These are phyloP conservation scores for Corniculantispora saksenae DNA, from an alignment of 2,329 filamentous ascomycete species.

Conservation along the genomic window DNA sequence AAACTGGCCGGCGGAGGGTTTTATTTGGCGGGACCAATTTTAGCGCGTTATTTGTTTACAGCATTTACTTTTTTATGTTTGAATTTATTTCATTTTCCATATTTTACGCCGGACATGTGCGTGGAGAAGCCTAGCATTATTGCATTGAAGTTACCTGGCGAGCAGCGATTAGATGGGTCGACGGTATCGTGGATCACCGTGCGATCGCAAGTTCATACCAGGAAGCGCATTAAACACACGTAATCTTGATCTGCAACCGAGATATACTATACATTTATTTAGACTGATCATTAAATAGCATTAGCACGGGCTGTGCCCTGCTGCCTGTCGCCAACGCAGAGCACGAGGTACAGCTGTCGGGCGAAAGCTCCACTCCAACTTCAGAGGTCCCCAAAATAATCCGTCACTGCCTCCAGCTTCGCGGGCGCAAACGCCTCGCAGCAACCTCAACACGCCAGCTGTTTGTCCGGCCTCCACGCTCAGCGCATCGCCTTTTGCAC, in stretches of 20 bases:
- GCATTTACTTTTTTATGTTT: background rate
- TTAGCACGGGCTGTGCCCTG: background rate
- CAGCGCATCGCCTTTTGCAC: background rate
- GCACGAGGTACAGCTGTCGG: background rate
- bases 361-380: constrained; percentile 6
- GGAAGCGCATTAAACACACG: too few relatives aligned
- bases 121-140: too few relatives aligned
- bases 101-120: too few relatives aligned
- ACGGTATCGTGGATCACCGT: too few relatives aligned
- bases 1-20: background rate
- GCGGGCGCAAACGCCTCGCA: background rate
- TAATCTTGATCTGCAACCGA: too few relatives aligned
- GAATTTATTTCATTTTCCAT: background rate
- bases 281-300: too few relatives aligned
- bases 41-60: background rate
- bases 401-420: background rate
- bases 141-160: too few relatives aligned
- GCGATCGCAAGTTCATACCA: too few relatives aligned
- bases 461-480: background rate
- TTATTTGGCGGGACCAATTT: background rate
- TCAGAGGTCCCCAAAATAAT: background rate
- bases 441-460: constrained; percentile 5
- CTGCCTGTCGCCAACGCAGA: background rate
- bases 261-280: background rate
- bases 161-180: too few relatives aligned